Conservation (phyloP, 352 stramenopile genomes). For the Aphanomyces cochlioides region DNA sequence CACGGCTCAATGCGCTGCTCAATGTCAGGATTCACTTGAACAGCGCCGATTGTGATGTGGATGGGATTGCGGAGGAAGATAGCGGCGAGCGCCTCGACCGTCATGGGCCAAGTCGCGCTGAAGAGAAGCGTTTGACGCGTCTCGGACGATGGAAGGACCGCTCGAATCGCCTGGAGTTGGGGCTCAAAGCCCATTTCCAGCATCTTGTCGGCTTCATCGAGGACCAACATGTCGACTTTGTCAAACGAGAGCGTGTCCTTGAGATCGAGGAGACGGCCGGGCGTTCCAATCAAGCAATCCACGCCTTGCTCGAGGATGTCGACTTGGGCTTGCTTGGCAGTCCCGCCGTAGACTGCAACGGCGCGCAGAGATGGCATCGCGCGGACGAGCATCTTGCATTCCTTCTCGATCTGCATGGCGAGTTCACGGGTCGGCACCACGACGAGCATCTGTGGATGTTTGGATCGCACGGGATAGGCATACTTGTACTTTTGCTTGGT, state of each 20-base stretch:
- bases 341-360: constrained; percentile 91
- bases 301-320: constrained; percentile 83
- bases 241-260: constrained; percentile 91
- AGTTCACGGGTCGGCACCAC: constrained; percentile 98
- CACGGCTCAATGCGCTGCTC: constrained; percentile 32
- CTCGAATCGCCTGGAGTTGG: constrained; percentile 93
- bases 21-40: constrained; percentile 33
- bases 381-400: constrained; percentile 75
- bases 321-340: constrained; percentile 92
- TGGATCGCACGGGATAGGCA: constrained; percentile 44
- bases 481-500: constrained; percentile 28
- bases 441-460: constrained; percentile 88
- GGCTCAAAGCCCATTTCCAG: constrained; percentile 98
- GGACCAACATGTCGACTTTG: constrained; percentile 84
- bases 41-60: constrained; percentile 90
- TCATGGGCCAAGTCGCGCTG: constrained; percentile 95
- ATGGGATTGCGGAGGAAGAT: constrained; percentile 92
- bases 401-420: constrained; percentile 94
- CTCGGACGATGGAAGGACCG: constrained; percentile 50
- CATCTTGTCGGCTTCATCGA: constrained; percentile 98
- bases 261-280: constrained; percentile 95
- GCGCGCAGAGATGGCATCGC: constrained; percentile 72
- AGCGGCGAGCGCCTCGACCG: constrained; percentile 90
- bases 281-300: constrained; percentile 94
- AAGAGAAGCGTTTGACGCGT: constrained; percentile 92